Evolutionary conservation across 768 basidiomycete genomes (phyloP).

Genomic region (Lentinula edodes): DNA sequence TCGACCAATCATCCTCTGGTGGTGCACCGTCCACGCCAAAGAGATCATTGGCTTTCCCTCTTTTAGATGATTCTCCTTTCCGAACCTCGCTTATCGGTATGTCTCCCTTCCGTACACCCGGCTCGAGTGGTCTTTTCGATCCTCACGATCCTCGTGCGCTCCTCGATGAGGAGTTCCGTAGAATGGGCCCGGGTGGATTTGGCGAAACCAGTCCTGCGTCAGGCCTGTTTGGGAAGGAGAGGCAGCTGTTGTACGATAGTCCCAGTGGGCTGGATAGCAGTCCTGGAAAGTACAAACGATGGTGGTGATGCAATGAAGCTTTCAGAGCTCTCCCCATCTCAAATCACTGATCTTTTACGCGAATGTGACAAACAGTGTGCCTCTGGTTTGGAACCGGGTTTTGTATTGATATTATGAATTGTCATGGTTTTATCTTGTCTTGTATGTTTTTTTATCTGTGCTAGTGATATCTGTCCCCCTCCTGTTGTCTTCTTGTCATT

Average conservation of each 20-base stretch:
- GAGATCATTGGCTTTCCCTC: slow-evolving; percentile 26
- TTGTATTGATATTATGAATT: slow-evolving; percentile 5
- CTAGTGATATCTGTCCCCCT: not conserved
- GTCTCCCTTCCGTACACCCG: slow-evolving; percentile 46
- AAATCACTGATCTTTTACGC: not conserved
- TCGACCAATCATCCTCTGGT: slow-evolving; percentile 33
- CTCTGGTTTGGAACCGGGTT: slow-evolving; percentile 1
- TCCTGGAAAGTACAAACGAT: slow-evolving; percentile 47
- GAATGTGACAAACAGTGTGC: not conserved
- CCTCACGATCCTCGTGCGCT: slow-evolving; percentile 66
- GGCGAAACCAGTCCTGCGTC: slow-evolving; percentile 45
- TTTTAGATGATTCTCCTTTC: slow-evolving; percentile 29
- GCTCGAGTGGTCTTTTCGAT: slow-evolving; percentile 51
- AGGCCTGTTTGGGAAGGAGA: slow-evolving; percentile 59
- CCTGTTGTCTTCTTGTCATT: not conserved
- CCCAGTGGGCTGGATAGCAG: slow-evolving; percentile 49
- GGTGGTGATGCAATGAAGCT: slow-evolving; percentile 33
- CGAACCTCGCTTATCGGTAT: slow-evolving; percentile 27
- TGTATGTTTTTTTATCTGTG: not conserved
- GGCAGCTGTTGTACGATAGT: slow-evolving; percentile 62
- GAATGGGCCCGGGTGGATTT: slow-evolving; percentile 29
- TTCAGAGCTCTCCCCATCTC: not conserved
- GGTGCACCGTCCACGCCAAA: slow-evolving; percentile 39
- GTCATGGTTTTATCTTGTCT: not conserved
- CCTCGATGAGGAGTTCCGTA: slow-evolving; percentile 68